Percentiles rank a stretch among this genome's conserved stretches.
These are phyloP conservation scores for Marasmius fiardii DNA, from an alignment of 1,284 basidiomycete genomes.

Conservation along the genomic window DNA sequence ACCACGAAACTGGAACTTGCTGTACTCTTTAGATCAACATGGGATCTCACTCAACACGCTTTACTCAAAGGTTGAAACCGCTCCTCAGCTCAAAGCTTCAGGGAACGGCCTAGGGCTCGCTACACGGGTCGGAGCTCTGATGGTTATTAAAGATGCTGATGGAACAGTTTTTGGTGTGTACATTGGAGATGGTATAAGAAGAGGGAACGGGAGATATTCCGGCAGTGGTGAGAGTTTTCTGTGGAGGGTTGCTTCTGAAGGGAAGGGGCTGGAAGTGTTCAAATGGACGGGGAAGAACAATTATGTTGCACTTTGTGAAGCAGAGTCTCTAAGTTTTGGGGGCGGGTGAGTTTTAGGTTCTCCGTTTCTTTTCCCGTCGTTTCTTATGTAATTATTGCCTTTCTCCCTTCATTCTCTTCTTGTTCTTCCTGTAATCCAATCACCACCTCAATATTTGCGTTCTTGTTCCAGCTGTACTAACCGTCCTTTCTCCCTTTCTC, in stretches of 20 bases:
- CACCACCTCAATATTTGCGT: too few relatives aligned
- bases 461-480: too few relatives aligned
- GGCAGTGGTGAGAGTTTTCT: background rate
- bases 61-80: background rate
- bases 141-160: background rate
- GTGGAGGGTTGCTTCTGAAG: background rate
- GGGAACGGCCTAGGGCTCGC: too few relatives aligned
- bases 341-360: background rate
- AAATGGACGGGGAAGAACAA: background rate
- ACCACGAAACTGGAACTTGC: background rate
- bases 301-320: background rate
- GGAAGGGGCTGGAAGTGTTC: background rate
- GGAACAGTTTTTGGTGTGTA: background rate
- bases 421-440: too few relatives aligned
- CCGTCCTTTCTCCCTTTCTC: too few relatives aligned
- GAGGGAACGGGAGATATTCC: background rate
- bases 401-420: too few relatives aligned
- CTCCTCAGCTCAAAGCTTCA: too few relatives aligned
- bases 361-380: too few relatives aligned
- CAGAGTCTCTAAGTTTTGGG: background rate
- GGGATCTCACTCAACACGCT: background rate
- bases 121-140: background rate
- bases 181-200: background rate
- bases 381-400: too few relatives aligned
- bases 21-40: background rate